Evolutionary conservation across 495 filamentous ascomycete species (phyloP).

Genomic region (Annulohypoxylon bovei): DNA sequence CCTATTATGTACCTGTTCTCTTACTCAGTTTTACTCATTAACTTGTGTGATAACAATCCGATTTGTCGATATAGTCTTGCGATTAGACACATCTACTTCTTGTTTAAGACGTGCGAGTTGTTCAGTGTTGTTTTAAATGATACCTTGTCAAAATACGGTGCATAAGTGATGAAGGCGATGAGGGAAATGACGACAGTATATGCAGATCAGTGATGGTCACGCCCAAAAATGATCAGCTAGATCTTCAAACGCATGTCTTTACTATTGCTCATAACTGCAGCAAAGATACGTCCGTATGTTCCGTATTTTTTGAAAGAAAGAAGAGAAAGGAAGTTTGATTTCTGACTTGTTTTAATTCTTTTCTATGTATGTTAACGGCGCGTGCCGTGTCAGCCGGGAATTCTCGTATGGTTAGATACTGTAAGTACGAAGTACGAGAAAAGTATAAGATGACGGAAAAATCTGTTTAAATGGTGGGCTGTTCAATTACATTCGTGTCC

Average conservation of each 20-base stretch:
- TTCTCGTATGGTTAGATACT: neutral
- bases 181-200: constrained; percentile 1
- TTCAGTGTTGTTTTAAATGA: neutral
- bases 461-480: neutral
- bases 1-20: neutral
- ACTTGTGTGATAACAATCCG: neutral
- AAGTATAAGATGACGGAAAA: neutral
- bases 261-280: neutral
- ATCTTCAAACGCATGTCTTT: constrained; percentile 10
- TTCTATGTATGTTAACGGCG: neutral
- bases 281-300: neutral
- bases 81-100: neutral
- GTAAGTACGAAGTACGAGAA: neutral
- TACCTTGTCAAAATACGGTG: neutral
- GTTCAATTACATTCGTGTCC: neutral
- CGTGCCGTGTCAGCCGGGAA: constrained; percentile 3
- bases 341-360: neutral
- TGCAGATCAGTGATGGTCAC: neutral
- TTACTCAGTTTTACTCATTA: neutral
- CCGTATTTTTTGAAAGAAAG: neutral
- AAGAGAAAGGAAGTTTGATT: neutral
- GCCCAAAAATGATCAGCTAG: neutral
- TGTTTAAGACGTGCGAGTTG: neutral
- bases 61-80: neutral
- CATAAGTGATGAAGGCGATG: neutral